These are phyloP conservation scores for Leccinellum luteum DNA, from an alignment of 768 basidiomycete species.

Conservation along the genomic window DNA sequence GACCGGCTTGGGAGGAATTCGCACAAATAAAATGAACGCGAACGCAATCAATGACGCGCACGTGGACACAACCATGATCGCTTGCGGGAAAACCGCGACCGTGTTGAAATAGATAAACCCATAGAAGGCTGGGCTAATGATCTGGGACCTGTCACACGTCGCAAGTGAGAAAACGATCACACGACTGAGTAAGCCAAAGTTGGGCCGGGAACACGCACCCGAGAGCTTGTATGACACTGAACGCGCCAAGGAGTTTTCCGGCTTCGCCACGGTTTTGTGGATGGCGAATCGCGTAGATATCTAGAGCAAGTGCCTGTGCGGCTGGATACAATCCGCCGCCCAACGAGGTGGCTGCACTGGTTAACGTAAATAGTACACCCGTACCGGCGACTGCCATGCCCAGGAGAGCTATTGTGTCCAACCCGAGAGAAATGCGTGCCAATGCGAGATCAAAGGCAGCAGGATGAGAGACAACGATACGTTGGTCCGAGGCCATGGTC, in stretches of 20 bases:
- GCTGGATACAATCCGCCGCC: slow-evolving; percentile 66
- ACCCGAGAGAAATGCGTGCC: slow-evolving; percentile 55
- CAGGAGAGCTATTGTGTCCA: slow-evolving; percentile 54
- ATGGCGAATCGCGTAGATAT: slow-evolving; percentile 54
- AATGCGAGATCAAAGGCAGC: slow-evolving; percentile 67
- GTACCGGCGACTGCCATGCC: slow-evolving; percentile 48
- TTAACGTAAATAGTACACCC: slow-evolving; percentile 49
- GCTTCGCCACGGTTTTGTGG: slow-evolving; percentile 48
- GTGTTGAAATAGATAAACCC: slow-evolving; percentile 70
- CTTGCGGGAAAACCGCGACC: slow-evolving; percentile 64
- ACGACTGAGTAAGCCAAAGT: neutral
- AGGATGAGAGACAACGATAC: slow-evolving; percentile 32
- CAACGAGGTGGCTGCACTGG: slow-evolving; percentile 51
- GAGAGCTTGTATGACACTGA: slow-evolving; percentile 72
- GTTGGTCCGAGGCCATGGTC: slow-evolving; percentile 3
- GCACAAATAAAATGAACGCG: slow-evolving; percentile 45
- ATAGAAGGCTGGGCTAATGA: slow-evolving; percentile 71
- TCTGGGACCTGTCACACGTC: slow-evolving; percentile 46
- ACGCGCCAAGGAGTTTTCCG: slow-evolving; percentile 76
- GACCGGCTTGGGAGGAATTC: slow-evolving; percentile 27
- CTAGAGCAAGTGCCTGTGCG: slow-evolving; percentile 66
- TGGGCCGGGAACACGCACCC: slow-evolving; percentile 44
- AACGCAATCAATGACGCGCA: slow-evolving; percentile 41
- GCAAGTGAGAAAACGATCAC: neutral
- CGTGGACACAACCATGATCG: slow-evolving; percentile 63